These are phyloP conservation scores for Phaeotremella skinneri DNA, from an alignment of 768 basidiomycete species.

Conservation along the genomic window DNA sequence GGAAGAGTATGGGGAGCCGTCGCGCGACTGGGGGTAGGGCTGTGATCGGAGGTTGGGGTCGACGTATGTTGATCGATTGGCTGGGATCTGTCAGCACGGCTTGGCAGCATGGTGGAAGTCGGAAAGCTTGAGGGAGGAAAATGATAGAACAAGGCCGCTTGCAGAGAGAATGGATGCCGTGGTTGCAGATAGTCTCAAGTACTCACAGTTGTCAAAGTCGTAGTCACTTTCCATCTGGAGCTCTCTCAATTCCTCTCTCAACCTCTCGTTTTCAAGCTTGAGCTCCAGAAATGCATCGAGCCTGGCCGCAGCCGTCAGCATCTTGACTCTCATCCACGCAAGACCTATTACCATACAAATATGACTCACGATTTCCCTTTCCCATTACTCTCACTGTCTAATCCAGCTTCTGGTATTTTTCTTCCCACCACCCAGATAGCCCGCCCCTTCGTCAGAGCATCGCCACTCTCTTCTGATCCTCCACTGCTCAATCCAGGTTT, in stretches of 20 bases:
- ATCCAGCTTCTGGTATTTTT: constrained; percentile 19
- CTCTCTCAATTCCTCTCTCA: constrained; percentile 60
- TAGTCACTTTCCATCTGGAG: constrained; percentile 40
- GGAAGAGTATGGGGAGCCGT: neutral
- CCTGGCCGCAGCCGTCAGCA: constrained; percentile 16
- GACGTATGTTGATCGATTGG: constrained; percentile 16
- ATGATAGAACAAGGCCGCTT: constrained; percentile 5
- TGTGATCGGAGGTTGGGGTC: constrained; percentile 6
- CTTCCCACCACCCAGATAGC: constrained; percentile 52
- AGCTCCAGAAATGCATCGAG: constrained; percentile 65
- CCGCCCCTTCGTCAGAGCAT: constrained; percentile 32
- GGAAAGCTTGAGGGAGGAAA: neutral
- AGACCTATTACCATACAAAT: neutral
- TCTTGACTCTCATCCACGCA: neutral
- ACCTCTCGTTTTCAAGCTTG: constrained; percentile 79
- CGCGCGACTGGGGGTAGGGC: neutral
- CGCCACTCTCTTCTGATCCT: constrained; percentile 3
- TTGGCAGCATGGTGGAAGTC: neutral
- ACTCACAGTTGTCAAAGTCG: constrained; percentile 29
- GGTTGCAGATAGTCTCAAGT: neutral
- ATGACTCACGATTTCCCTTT: constrained; percentile 40
- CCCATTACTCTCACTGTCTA: constrained; percentile 10
- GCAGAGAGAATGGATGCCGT: neutral
- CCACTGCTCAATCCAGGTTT: neutral
- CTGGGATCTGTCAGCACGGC: constrained; percentile 2